A percentile compares a stretch with the other conserved stretches of the same genome.
Conservation (phyloP, 1,284 basidiomycete species). For the Rhodotorula sp. region DNA sequence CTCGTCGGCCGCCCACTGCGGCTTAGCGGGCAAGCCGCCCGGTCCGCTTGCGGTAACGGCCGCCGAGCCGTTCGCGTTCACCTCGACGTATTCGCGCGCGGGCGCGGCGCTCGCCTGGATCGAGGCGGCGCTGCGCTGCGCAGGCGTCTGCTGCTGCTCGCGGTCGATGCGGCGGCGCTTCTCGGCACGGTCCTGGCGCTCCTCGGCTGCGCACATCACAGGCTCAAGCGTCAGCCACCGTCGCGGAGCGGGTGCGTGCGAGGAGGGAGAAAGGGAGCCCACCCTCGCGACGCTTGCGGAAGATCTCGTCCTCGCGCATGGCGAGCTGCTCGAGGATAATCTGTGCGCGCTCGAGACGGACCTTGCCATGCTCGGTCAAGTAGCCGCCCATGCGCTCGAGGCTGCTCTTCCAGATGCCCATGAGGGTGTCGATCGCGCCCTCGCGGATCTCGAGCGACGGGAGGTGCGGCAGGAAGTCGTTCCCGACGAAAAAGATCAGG, state of each 20-base stretch:
- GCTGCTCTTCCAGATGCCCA: constrained; percentile 93
- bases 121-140: not conserved
- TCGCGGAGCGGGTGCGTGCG: not conserved
- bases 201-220: constrained; percentile 66
- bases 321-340: constrained; percentile 95
- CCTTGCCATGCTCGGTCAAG: constrained; percentile 87
- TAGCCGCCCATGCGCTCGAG: constrained; percentile 95
- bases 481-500: constrained; percentile 99
- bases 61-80: constrained; percentile 23
- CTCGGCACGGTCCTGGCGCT: constrained; percentile 77
- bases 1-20: constrained; percentile 19
- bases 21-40: constrained; percentile 20
- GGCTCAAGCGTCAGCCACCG: not conserved
- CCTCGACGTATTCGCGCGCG: constrained; percentile 41
- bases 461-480: constrained; percentile 98
- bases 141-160: constrained; percentile 52
- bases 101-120: constrained; percentile 29
- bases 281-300: constrained; percentile 88
- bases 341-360: constrained; percentile 83
- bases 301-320: constrained; percentile 91
- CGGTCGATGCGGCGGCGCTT: constrained; percentile 80
- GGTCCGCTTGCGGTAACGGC: constrained; percentile 13
- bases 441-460: constrained; percentile 98
- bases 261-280: constrained; percentile 50
- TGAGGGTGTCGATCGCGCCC: constrained; percentile 94